Conservation (phyloP, 192 early-diverging fungal species). For the Coemansia sp. region DNA sequence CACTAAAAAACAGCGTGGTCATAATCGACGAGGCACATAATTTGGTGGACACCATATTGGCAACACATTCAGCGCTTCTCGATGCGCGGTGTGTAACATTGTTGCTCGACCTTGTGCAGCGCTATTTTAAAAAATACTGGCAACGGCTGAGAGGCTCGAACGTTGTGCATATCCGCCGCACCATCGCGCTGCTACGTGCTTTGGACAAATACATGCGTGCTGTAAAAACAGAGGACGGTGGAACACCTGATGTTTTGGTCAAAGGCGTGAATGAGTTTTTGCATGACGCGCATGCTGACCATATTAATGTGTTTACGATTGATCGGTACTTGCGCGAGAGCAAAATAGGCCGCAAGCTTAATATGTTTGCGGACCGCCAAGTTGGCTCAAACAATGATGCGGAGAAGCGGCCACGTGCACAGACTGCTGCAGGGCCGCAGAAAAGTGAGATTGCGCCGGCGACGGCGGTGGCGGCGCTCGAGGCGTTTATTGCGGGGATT, state of each 20-base stretch:
- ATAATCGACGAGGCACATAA: constrained; percentile 86
- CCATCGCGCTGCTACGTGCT: constrained; percentile 62
- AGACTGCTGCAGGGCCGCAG: not conserved
- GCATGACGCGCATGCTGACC: constrained; percentile 65
- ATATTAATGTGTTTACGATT: constrained; percentile 83
- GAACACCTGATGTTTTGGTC: constrained; percentile 14
- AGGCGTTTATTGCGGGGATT: constrained; percentile 42
- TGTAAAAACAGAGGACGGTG: not conserved
- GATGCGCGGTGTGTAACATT: constrained; percentile 52
- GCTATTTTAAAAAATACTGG: constrained; percentile 73
- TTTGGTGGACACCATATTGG: constrained; percentile 71
- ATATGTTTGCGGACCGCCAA: constrained; percentile 45
- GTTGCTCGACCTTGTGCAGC: constrained; percentile 58
- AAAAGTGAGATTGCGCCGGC: constrained; percentile 14
- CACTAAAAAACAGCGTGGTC: constrained; percentile 70
- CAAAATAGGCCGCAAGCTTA: constrained; percentile 59
- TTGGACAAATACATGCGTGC: constrained; percentile 52
- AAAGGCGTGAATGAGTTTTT: constrained; percentile 69
- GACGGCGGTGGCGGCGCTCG: constrained; percentile 28
- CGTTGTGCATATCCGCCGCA: constrained; percentile 72
- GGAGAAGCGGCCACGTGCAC: not conserved
- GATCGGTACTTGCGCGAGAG: constrained; percentile 67
- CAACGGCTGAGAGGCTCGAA: constrained; percentile 69
- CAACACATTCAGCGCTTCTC: constrained; percentile 67
- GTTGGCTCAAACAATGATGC: not conserved